Evolutionary conservation across 768 basidiomycete species (phyloP).

Genomic region (Boletus bicolor): DNA sequence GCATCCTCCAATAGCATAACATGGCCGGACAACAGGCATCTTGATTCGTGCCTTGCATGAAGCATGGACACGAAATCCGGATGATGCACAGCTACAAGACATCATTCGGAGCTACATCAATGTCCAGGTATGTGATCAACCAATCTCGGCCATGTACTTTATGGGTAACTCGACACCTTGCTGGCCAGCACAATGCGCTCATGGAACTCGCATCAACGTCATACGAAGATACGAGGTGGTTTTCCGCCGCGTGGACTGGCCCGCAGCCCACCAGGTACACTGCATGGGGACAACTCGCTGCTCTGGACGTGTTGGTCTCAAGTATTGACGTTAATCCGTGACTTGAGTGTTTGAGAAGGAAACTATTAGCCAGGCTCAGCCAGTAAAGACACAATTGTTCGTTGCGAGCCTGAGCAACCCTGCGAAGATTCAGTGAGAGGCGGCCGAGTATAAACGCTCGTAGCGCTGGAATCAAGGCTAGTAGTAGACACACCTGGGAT

Average conservation of each 20-base stretch:
- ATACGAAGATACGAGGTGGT: constrained; percentile 1
- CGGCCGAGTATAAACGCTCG: no score
- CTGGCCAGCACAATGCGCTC: constrained; percentile 4
- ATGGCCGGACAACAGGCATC: constrained; percentile 28
- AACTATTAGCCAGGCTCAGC: no score
- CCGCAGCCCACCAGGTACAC: constrained; percentile 2
- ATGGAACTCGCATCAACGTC: constrained; percentile 10
- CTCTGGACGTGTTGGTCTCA: constrained; percentile 12
- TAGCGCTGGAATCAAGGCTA: no score
- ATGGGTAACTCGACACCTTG: neutral
- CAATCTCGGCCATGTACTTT: no score
- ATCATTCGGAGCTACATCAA: constrained; percentile 49
- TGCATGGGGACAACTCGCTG: constrained; percentile 12
- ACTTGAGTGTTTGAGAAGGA: neutral
- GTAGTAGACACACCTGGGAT: no score
- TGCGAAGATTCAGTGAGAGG: no score
- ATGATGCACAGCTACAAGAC: constrained; percentile 36
- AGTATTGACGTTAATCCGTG: constrained; percentile 5
- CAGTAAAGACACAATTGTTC: no score
- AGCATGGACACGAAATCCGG: constrained; percentile 39
- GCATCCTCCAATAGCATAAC: neutral
- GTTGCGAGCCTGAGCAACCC: no score
- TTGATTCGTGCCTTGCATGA: constrained; percentile 49
- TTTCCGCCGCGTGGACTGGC: constrained; percentile 9
- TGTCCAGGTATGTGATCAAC: constrained; percentile 40